Conservation (phyloP, 768 basidiomycete genomes). For the Panaeolus papilionaceus region DNA sequence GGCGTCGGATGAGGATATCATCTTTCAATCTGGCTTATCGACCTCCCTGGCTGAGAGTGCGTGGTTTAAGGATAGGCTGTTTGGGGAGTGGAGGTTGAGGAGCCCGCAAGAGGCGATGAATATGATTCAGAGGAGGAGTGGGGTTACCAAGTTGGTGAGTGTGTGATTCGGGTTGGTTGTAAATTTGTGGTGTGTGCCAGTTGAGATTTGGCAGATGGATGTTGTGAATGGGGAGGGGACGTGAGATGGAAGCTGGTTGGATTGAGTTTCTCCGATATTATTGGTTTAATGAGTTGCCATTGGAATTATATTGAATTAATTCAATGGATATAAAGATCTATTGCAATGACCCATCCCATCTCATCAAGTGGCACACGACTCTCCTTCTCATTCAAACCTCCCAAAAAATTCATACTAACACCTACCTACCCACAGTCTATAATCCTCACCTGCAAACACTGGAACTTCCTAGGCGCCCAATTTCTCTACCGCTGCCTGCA, state of each 20-base stretch:
- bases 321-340: too few relatives aligned
- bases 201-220: too few relatives aligned
- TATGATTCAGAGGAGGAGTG: constrained; percentile 63
- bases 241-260: too few relatives aligned
- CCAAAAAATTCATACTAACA: not conserved
- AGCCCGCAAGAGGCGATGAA: constrained; percentile 65
- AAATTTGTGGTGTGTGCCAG: not conserved
- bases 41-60: constrained; percentile 67
- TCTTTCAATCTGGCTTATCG: constrained; percentile 66
- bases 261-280: too few relatives aligned
- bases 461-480: constrained; percentile 67
- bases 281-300: too few relatives aligned
- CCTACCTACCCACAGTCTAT: constrained; percentile 55
- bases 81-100: constrained; percentile 60
- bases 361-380: too few relatives aligned
- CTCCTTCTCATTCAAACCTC: too few relatives aligned
- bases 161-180: constrained; percentile 1
- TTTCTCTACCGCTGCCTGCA: constrained; percentile 74
- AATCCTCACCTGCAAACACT: constrained; percentile 68
- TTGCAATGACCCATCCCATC: too few relatives aligned
- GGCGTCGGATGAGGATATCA: constrained; percentile 72
- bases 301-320: too few relatives aligned
- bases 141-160: constrained; percentile 70
- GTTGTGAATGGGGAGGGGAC: too few relatives aligned
- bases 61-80: constrained; percentile 59